A percentile compares a stretch with the other conserved stretches of the same genome.
These are phyloP conservation scores for Candida sonorensis DNA, from an alignment of 805 yeast genomes.

Conservation along the genomic window DNA sequence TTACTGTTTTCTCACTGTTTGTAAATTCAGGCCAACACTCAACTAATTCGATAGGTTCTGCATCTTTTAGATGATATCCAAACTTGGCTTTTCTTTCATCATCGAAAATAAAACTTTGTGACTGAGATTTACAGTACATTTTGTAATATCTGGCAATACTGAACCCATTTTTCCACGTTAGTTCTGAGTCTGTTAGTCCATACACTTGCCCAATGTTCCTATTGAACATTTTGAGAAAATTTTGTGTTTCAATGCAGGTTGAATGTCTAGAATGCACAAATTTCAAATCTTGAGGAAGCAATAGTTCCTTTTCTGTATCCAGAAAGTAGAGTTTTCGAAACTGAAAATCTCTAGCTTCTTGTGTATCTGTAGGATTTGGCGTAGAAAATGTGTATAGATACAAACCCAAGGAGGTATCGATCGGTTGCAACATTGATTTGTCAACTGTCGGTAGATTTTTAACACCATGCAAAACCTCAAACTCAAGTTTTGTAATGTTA, in stretches of 20 bases:
- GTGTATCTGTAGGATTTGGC: no score
- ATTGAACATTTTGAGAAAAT: slow-evolving; percentile 8
- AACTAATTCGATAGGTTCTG: background rate
- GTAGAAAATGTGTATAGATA: no score
- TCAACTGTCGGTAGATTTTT: background rate
- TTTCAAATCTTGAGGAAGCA: slow-evolving; percentile 6
- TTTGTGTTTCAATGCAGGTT: slow-evolving; percentile 8
- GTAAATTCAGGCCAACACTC: no score
- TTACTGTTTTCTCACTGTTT: no score
- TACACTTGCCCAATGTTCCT: slow-evolving; percentile 7
- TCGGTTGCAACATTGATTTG: background rate
- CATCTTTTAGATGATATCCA: background rate
- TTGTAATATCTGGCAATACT: slow-evolving; percentile 10
- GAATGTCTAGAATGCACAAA: slow-evolving; percentile 16
- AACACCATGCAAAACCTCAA: slow-evolving; percentile 1
- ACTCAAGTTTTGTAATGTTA: slow-evolving; percentile 7
- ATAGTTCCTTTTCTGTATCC: background rate
- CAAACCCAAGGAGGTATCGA: no score
- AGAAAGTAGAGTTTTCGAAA: no score
- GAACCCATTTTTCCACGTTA: slow-evolving; percentile 10
- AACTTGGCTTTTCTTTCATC: background rate
- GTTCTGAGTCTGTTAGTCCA: slow-evolving; percentile 10
- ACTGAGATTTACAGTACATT: background rate
- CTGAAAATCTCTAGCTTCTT: no score
- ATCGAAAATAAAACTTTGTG: slow-evolving; percentile 4